These are phyloP conservation scores for Penicillium hesseltinei DNA, from an alignment of 2,329 filamentous ascomycete species.

Conservation along the genomic window DNA sequence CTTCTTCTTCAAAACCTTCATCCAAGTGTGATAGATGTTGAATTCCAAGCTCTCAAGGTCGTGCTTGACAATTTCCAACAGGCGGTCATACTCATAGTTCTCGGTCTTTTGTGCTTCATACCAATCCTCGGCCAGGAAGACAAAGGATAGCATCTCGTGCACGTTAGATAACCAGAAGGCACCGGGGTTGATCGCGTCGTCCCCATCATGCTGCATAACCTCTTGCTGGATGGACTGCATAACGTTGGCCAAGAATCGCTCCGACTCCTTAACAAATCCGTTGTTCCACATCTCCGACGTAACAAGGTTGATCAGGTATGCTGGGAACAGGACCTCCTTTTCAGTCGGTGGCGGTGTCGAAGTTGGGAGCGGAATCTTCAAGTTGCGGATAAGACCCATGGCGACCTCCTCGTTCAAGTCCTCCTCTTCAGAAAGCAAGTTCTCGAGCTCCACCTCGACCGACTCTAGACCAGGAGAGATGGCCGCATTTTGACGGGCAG, in stretches of 20 bases:
- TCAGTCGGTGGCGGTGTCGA: conserved; percentile 88
- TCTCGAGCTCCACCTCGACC: conserved; percentile 92
- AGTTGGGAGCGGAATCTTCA: conserved; percentile 90
- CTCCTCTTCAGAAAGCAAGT: conserved; percentile 90
- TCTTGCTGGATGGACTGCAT: conserved; percentile 99
- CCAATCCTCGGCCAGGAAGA: conserved; percentile 98
- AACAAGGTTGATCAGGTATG: conserved; percentile 97
- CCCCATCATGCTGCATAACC: conserved; percentile 97
- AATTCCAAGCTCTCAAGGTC: conserved; percentile 97
- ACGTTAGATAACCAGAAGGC: conserved; percentile 99
- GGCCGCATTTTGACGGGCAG: conserved; percentile 69
- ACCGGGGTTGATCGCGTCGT: conserved; percentile 94
- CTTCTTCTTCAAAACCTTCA: conserved; percentile 99
- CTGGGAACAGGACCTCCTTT: conserved; percentile 97
- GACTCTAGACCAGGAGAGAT: conserved; percentile 82
- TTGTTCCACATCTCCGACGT: conserved; percentile 99
- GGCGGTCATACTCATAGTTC: conserved; percentile 96
- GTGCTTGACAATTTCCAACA: conserved; percentile 98
- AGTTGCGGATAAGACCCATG: conserved; percentile 89
- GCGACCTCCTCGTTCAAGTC: conserved; percentile 95
- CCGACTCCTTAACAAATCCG: conserved; percentile 98
- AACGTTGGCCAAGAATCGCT: conserved; percentile 96
- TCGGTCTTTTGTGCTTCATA: conserved; percentile 99
- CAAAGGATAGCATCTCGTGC: conserved; percentile 99
- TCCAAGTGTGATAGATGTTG: conserved; percentile 99